phyloP scores from a whole-genome alignment of 208 protist genomes.

The Wallacemonas sp. region DNA sequence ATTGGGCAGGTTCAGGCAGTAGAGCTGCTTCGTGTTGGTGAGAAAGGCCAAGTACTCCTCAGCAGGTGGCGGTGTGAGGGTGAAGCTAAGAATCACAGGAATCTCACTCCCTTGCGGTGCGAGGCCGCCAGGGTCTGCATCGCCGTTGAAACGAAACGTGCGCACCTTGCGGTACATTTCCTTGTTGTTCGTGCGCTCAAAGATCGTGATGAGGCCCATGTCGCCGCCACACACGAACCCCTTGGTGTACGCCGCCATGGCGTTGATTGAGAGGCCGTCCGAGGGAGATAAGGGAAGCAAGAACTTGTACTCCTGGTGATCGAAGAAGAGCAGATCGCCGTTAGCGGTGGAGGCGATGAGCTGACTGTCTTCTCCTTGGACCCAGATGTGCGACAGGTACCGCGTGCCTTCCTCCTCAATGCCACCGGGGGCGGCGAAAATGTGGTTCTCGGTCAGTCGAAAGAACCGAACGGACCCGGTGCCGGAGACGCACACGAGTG shows the following conservation, averaged over 20 bases:
- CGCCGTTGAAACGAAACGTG: conserved; percentile 86
- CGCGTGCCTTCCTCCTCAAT: conserved; percentile 75
- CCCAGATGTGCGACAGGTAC: conserved; percentile 94
- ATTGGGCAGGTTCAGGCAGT: conserved; percentile 93
- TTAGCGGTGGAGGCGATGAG: conserved; percentile 93
- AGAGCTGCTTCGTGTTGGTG: conserved; percentile 93
- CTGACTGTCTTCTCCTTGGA: conserved; percentile 77
- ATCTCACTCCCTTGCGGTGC: conserved; percentile 37
- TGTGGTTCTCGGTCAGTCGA: conserved; percentile 67
- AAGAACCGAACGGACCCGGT: conserved; percentile 91
- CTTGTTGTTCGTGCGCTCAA: conserved; percentile 91
- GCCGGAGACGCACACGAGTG: conserved; percentile 92
- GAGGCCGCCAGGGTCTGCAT: conserved; percentile 34
- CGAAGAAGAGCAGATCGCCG: conserved; percentile 94
- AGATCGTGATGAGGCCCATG: conserved; percentile 93
- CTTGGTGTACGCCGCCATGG: conserved; percentile 87
- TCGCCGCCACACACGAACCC: conserved; percentile 95
- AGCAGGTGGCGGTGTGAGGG: conserved; percentile 81
- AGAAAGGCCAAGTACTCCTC: conserved; percentile 92
- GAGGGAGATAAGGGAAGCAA: conserved; percentile 85
- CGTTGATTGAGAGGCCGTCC: conserved; percentile 89
- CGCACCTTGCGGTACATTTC: conserved; percentile 94
- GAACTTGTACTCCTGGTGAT: conserved; percentile 86
- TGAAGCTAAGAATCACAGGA: conserved; percentile 81
- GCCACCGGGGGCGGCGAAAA: conserved; percentile 60